A percentile compares a stretch with the other conserved stretches of the same genome.
phyloP scores from a whole-genome alignment of 495 filamentous ascomycete species.

The Elaphomyces granulatus region DNA sequence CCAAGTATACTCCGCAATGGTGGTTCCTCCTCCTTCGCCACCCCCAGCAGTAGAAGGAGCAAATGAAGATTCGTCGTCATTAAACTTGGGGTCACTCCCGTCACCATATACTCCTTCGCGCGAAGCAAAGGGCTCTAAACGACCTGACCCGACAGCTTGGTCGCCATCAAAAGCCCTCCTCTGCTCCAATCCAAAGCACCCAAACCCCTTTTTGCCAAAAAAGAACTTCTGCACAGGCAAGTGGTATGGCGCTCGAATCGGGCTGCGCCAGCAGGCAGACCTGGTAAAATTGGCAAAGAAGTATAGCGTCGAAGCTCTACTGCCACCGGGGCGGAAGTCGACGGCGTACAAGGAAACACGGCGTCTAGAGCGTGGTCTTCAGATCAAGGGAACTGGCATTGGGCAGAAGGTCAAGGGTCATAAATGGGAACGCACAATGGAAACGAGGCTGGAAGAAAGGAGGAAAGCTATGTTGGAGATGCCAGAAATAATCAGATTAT shows the following conservation, averaged over 20 bases:
- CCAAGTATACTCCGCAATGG: constrained; percentile 27
- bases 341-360: constrained; percentile 50
- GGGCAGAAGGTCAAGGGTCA: constrained; percentile 94
- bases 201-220: constrained; percentile 62
- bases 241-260: constrained; percentile 71
- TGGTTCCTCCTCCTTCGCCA: constrained; percentile 19
- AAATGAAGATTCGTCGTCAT: constrained; percentile 3
- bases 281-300: constrained; percentile 72
- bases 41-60: constrained; percentile 19
- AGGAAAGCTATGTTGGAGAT: constrained; percentile 87
- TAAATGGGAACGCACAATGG: constrained; percentile 76
- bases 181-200: constrained; percentile 19
- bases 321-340: constrained; percentile 66
- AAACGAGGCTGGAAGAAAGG: constrained; percentile 68
- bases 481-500: constrained; percentile 75
- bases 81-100: constrained; percentile 14
- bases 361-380: constrained; percentile 55
- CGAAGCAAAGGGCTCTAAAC: constrained; percentile 28
- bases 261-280: constrained; percentile 77
- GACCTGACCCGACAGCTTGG: constrained; percentile 20
- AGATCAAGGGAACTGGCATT: constrained; percentile 79
- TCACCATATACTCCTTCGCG: constrained; percentile 35
- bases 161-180: constrained; percentile 25
- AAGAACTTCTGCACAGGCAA: constrained; percentile 56
- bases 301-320: constrained; percentile 68